Evolutionary conservation across 257 asterid genomes (phyloP).

Genomic region (Ilex asprella): DNA sequence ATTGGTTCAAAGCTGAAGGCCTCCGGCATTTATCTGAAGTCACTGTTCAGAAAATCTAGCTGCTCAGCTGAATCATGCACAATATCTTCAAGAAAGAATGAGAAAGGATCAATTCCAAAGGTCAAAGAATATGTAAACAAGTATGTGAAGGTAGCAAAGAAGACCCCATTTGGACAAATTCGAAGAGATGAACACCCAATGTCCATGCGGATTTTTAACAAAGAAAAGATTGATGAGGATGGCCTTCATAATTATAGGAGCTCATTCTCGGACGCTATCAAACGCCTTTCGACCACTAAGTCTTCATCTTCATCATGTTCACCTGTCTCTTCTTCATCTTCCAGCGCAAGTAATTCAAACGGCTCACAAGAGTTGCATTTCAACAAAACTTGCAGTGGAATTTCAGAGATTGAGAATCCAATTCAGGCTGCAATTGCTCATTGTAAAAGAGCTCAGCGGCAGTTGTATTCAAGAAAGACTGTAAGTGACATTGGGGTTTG

Average conservation of each 20-base stretch:
- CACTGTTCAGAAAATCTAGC: constrained; percentile 58
- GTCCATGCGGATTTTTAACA: constrained; percentile 14
- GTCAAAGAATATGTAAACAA: constrained; percentile 8
- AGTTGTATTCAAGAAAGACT: constrained; percentile 26
- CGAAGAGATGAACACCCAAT: constrained; percentile 14
- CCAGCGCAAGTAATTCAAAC: constrained; percentile 25
- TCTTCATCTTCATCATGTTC: constrained; percentile 24
- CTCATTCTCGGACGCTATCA: constrained; percentile 76
- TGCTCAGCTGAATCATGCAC: constrained; percentile 40
- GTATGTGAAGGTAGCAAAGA: constrained; percentile 12
- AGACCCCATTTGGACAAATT: constrained; percentile 48
- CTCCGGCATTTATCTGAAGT: constrained; percentile 52
- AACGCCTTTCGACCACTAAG: constrained; percentile 40
- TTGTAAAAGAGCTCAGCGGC: constrained; percentile 66
- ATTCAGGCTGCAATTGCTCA: constrained; percentile 94
- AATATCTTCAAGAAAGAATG: constrained; percentile 19
- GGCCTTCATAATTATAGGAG: constrained; percentile 43
- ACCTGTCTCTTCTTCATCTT: constrained; percentile 22
- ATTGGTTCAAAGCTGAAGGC: constrained; percentile 48
- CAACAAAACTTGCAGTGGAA: constrained; percentile 39
- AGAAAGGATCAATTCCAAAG: constrained; percentile 19
- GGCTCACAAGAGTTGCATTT: constrained; percentile 27
- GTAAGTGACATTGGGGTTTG: constrained; percentile 33
- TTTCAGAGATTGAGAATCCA: constrained; percentile 59
- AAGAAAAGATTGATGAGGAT: constrained; percentile 19